Evolutionary conservation across 2,329 filamentous ascomycete species (phyloP), one percentile per base, ranked within the genome.

Genomic region (Exophiala xenobiotica): DNA sequence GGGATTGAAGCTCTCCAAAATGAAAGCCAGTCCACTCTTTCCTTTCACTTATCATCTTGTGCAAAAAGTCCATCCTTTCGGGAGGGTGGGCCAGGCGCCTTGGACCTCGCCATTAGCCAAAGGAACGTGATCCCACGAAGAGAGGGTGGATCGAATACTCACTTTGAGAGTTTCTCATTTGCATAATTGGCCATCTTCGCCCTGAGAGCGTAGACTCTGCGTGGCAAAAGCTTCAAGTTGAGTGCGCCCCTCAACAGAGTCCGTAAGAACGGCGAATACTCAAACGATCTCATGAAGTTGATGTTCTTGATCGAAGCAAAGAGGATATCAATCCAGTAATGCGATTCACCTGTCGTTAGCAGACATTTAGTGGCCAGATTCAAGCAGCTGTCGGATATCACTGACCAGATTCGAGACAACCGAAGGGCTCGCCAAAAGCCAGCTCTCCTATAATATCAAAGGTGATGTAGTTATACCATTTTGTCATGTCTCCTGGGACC

Each of bases 391-490:
- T 6, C 6, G 26, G 26, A 7, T 12, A 18, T 64, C n/a, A 65
- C 9, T 40, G 40, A n/a, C 40, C 57, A 16, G 58, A 38, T 6
- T 58, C 53, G 3, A 69, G 60, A 50, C 65, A 66, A 29, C 61
- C 58, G 38, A 68, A 68, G 0, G 67, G 57, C 40, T 68, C 64
- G 5, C 64, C 66, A 37, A 68, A 68, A 5, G 63, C 60, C 4
- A 69, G 56, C 24, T 68, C 65, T 1, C 67, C 66, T 31, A 59
- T 57, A 31, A 61, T 47, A 37, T 61, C 58, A 49, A 61, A 61
- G 5, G 58, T 58, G 9, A 42, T 51, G 41, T 49, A 54, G 45
- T 61, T 61, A 43, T 54, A 58, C 56, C 56, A 56, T 31, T 53
- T 39, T 6, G 45, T 46, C 39, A 58, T 44, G 42, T 58, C 44